Percentiles rank a stretch among this genome's conserved stretches.
These are phyloP conservation scores for Linnemannia elongata DNA, from an alignment of 192 early-diverging fungal genomes.

Conservation along the genomic window DNA sequence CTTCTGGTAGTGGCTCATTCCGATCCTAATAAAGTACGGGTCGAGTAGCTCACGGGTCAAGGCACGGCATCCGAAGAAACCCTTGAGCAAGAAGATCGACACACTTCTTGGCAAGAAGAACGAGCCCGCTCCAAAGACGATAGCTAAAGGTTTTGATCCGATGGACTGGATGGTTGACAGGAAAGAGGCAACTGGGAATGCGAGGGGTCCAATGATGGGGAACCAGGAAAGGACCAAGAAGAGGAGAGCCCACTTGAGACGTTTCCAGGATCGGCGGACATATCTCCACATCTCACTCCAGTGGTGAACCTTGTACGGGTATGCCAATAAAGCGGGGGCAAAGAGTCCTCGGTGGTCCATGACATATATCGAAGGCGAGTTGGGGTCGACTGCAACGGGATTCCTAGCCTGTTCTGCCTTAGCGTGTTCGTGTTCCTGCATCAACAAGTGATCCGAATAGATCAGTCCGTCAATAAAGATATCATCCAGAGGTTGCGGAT, in stretches of 20 bases:
- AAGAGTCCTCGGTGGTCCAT: constrained; percentile 59
- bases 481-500: constrained; percentile 69
- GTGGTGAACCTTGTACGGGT: constrained; percentile 48
- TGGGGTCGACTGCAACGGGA: constrained; percentile 15
- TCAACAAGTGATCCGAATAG: constrained; percentile 57
- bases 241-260: constrained; percentile 54
- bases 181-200: constrained; percentile 66
- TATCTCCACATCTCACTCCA: constrained; percentile 69
- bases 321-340: constrained; percentile 45
- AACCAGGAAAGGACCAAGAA: constrained; percentile 65
- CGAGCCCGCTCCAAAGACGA: constrained; percentile 53
- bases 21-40: constrained; percentile 71
- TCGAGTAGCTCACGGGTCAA: constrained; percentile 72
- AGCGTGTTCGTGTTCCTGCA: constrained; percentile 57
- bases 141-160: constrained; percentile 59
- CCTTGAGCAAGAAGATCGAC: constrained; percentile 58
- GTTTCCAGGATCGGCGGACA: constrained; percentile 59
- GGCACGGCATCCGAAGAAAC: constrained; percentile 64
- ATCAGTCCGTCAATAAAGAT: constrained; percentile 68
- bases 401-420: constrained; percentile 18
- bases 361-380: constrained; percentile 31
- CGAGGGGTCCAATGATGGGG: constrained; percentile 66
- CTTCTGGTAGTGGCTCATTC: constrained; percentile 60
- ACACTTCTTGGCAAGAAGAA: constrained; percentile 58
- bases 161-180: constrained; percentile 62